phyloP scores from a whole-genome alignment of 345 rosid species.

The Salix purpurea region DNA sequence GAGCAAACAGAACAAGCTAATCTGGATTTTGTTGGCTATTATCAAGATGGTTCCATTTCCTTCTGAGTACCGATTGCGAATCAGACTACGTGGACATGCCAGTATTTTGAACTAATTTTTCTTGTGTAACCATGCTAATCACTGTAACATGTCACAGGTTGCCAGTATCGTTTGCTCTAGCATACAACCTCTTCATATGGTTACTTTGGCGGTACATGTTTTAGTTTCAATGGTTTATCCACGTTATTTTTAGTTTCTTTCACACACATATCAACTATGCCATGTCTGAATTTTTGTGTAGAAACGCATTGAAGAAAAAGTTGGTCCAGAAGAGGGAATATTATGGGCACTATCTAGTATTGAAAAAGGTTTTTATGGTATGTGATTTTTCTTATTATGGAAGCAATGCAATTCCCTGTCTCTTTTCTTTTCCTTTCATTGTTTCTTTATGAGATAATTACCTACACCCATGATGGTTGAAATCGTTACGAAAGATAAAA shows the following conservation, averaged over 20 bases:
- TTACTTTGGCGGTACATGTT: constrained; percentile 33
- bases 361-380: constrained; percentile 49
- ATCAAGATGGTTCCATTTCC: background rate
- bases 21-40: background rate
- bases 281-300: constrained; percentile 10
- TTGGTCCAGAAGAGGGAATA: constrained; percentile 29
- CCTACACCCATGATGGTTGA: background rate
- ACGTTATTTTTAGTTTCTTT: background rate
- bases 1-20: background rate
- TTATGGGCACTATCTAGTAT: constrained; percentile 29
- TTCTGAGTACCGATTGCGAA: background rate
- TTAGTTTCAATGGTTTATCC: background rate
- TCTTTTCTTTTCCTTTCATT: background rate
- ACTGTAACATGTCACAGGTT: constrained; percentile 24
- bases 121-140: background rate
- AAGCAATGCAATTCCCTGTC: background rate
- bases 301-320: constrained; percentile 38
- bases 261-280: background rate
- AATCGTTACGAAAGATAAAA: background rate
- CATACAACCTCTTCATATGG: constrained; percentile 55
- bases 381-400: background rate
- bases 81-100: background rate
- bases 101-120: background rate
- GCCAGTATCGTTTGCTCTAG: constrained; percentile 45
- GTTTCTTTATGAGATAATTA: background rate